Percentiles rank a stretch among this genome's conserved stretches.
These are phyloP conservation scores for Desmodesmus armatus DNA, from an alignment of 139 green algal genomes.

Conservation along the genomic window DNA sequence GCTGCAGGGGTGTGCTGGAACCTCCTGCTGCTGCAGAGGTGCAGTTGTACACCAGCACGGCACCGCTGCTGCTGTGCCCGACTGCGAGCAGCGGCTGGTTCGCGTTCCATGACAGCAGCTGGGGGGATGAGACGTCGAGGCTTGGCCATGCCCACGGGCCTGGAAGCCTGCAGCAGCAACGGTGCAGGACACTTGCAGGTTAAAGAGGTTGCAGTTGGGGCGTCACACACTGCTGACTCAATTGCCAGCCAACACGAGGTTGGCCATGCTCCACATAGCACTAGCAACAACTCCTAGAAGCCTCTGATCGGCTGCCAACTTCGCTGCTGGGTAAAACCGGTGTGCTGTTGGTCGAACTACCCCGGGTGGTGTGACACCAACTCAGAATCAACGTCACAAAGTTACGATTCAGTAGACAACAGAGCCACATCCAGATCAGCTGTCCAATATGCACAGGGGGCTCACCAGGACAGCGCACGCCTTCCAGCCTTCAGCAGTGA, in stretches of 20 bases:
- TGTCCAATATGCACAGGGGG: too few species aligned
- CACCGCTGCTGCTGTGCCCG: not conserved
- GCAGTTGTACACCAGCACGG: constrained; percentile 35
- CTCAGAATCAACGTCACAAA: too few species aligned
- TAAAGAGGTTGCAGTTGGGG: not conserved
- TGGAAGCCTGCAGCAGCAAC: not conserved
- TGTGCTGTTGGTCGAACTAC: not conserved
- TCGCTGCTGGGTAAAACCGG: not conserved
- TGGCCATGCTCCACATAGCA: too few species aligned
- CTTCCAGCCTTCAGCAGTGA: too few species aligned
- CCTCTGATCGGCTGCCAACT: too few species aligned
- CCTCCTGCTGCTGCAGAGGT: not conserved
- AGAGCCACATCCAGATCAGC: too few species aligned
- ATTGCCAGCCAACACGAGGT: not conserved
- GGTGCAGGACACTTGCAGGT: too few species aligned
- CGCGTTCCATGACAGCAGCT: constrained; percentile 28
- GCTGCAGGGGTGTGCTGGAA: not conserved
- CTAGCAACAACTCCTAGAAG: too few species aligned
- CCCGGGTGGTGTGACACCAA: too few species aligned
- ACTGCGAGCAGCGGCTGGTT: constrained; percentile 29
- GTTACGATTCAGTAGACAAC: too few species aligned
- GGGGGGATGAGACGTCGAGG: not conserved
- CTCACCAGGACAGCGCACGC: too few species aligned
- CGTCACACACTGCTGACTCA: not conserved
- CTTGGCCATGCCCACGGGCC: not conserved